These are phyloP conservation scores for Termitomyces sp. DNA, from an alignment of 768 basidiomycete species.

Conservation along the genomic window DNA sequence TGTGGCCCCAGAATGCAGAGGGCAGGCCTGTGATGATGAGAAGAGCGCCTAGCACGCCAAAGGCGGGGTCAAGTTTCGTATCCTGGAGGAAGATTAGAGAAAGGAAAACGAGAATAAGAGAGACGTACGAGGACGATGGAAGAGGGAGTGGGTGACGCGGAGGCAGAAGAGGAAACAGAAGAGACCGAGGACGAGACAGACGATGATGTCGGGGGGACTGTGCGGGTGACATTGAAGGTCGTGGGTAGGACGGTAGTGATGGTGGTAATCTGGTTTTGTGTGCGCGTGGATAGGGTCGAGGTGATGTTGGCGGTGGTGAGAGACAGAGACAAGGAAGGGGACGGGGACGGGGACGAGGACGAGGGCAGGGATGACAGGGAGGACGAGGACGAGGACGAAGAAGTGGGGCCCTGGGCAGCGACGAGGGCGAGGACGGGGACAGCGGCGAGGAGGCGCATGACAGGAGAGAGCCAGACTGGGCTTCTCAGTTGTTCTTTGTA, in stretches of 20 bases:
- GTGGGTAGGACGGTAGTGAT: slow-evolving; percentile 55
- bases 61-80: slow-evolving; percentile 80
- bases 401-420: not conserved
- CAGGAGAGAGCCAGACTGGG: not conserved
- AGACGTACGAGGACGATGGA: slow-evolving; percentile 36
- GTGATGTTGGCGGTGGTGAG: slow-evolving; percentile 49
- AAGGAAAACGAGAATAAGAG: not conserved
- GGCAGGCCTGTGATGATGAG: slow-evolving; percentile 88
- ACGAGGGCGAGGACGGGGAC: slow-evolving; percentile 12
- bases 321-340: slow-evolving; percentile 44
- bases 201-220: slow-evolving; percentile 39
- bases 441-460: slow-evolving; percentile 8
- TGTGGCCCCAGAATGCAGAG: slow-evolving; percentile 88
- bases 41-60: slow-evolving; percentile 82
- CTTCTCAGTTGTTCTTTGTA: not conserved
- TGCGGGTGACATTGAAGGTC: slow-evolving; percentile 56
- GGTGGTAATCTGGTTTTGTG: slow-evolving; percentile 42
- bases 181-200: slow-evolving; percentile 31
- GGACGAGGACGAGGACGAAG: slow-evolving; percentile 21
- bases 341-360: slow-evolving; percentile 22
- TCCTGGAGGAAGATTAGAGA: slow-evolving; percentile 29
- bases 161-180: slow-evolving; percentile 29
- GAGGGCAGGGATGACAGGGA: slow-evolving; percentile 12
- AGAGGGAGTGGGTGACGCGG: slow-evolving; percentile 38
- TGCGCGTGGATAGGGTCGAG: slow-evolving; percentile 36